Base-by-base conservation (phyloP, 139 green algal species). In the Micractinium sp. region DNA sequence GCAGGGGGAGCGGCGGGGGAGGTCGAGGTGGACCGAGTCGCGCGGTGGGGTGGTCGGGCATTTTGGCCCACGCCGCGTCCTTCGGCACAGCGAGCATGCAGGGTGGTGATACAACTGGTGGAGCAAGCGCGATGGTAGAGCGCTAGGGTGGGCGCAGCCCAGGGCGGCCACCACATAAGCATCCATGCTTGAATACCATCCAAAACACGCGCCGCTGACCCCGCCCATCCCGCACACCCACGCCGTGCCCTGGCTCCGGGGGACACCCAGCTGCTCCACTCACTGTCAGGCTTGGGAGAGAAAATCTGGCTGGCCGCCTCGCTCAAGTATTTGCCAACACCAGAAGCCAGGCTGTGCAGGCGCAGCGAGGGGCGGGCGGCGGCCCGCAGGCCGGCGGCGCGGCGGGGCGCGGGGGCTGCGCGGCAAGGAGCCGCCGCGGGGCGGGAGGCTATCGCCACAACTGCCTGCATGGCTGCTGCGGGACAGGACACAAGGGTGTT, bases 221-320 rank as follows among this genome's bases (percentile, higher is more conserved):
- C 47, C 47, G 47, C 47, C 47, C 47, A 5, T 56, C 47, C 47
- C 47, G 47, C 47, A 56, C 47, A 9, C 9, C 47, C 47, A n/a
- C 47, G 47, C 9, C 47, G 47, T 56, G 47, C 47, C 47, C 47
- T 9, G 9, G 47, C 47, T 16, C 2, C 63, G 2, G 63, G n/a
- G n/a, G n/a, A n/a, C 23, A 2, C 63, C 2, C 7, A 29, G 31
- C 31, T 53, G 19, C 38, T 56, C 39, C 47, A 38, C 85, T 82
- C 85, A 79, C 63, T 66, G 79, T 90, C 75, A 31, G 41, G 25
- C 87, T 82, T 41, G 4, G 87, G 87, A 27, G 38, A 23, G 80
- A 91, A 91, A 27, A 91, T 89, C 38, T 82, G 83, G 18, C 39
- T 69, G 19, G 83, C 83, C 12, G 89, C 89, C 47, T 91, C 89